phyloP scores from a whole-genome alignment of 306 rosid genomes.

The Hippophae rhamnoides region DNA sequence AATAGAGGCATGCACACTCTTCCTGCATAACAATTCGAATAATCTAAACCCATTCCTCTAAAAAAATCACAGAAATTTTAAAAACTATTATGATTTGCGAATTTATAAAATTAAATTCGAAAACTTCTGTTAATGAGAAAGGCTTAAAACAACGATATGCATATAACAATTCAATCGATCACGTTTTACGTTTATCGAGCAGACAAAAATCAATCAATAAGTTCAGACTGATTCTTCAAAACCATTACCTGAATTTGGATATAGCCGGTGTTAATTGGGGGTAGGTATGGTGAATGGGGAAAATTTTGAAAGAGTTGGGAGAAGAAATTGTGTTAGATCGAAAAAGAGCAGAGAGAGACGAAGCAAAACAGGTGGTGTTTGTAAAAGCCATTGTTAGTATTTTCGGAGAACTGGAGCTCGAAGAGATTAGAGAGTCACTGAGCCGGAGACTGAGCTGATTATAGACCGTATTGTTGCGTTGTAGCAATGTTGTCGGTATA shows the following conservation, averaged over 20 bases:
- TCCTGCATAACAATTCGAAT: constrained; percentile 48
- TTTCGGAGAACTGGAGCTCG: neutral
- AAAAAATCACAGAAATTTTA: neutral
- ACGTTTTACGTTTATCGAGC: neutral
- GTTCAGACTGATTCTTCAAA: neutral
- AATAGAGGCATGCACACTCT: constrained; percentile 38
- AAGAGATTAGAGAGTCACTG: neutral
- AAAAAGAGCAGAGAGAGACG: constrained; percentile 26
- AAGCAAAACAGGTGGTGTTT: constrained; percentile 36
- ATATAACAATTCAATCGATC: no score
- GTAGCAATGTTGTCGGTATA: neutral
- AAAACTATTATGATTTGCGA: neutral
- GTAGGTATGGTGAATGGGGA: constrained; percentile 1
- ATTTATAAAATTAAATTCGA: neutral
- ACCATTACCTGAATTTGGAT: constrained; percentile 26
- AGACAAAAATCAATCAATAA: neutral
- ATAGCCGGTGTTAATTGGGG: constrained; percentile 7
- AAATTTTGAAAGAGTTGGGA: constrained; percentile 12
- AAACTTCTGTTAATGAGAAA: neutral
- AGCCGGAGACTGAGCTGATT: neutral
- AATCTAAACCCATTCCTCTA: constrained; percentile 14
- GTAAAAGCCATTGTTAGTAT: constrained; percentile 41
- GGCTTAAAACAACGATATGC: no score
- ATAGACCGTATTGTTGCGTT: neutral
- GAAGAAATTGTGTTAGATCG: constrained; percentile 23